A percentile compares a stretch with the other conserved stretches of the same genome.
Evolutionary conservation across 306 rosid species (phyloP).

Genomic region (Cicer chorassanicum): DNA sequence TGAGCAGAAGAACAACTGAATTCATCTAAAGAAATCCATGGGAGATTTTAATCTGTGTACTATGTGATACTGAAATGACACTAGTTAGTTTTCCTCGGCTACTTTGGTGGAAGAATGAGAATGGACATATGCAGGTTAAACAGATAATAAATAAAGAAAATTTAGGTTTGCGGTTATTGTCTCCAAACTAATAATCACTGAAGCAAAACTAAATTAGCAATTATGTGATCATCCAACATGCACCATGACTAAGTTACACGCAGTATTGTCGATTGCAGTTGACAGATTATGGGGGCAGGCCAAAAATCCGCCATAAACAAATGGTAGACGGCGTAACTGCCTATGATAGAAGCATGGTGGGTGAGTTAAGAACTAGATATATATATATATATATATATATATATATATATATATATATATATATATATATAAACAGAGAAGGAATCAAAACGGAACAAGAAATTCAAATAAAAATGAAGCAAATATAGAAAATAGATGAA

Average conservation of each 20-base stretch:
- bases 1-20: constrained; percentile 15
- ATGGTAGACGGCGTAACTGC: too few relatives aligned
- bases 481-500: too few relatives aligned
- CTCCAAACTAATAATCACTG: constrained; percentile 20
- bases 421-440: too few relatives aligned
- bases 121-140: constrained; percentile 17
- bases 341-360: too few relatives aligned
- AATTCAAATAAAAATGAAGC: too few relatives aligned
- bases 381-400: too few relatives aligned
- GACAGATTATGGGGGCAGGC: too few relatives aligned
- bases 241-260: constrained; percentile 11
- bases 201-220: constrained; percentile 23
- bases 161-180: not conserved
- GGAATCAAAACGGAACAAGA: too few relatives aligned
- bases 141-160: not conserved
- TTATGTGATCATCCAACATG: not conserved
- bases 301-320: too few relatives aligned
- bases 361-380: too few relatives aligned
- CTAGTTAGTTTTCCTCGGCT: not conserved
- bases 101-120: constrained; percentile 13
- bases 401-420: too few relatives aligned
- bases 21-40: not conserved
- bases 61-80: constrained; percentile 24
- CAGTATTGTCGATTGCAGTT: too few relatives aligned
- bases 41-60: constrained; percentile 16